Evolutionary conservation across 108 stramenopile species (phyloP).

Genomic region (Cyclotella choctawhatcheeana): DNA sequence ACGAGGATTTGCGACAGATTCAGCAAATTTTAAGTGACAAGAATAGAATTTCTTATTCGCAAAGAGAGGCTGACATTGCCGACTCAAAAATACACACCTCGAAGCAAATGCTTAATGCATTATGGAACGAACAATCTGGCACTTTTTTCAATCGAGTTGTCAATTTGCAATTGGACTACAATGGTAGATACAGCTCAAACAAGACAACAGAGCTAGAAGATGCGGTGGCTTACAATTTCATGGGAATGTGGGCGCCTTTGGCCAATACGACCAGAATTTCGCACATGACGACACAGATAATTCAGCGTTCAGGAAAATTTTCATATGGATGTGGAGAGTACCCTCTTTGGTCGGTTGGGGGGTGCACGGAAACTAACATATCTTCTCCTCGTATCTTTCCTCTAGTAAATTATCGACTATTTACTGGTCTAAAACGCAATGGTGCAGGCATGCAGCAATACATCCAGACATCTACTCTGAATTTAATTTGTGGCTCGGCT

Average conservation of each 20-base stretch:
- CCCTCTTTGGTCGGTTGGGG: slow-evolving; percentile 59
- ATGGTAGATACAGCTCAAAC: slow-evolving; percentile 25
- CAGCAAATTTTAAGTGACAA: slow-evolving; percentile 45
- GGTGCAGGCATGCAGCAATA: slow-evolving; percentile 40
- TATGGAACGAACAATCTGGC: slow-evolving; percentile 44
- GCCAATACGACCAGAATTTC: slow-evolving; percentile 38
- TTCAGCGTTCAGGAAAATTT: slow-evolving; percentile 49
- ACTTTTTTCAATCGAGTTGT: slow-evolving; percentile 44
- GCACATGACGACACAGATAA: slow-evolving; percentile 44
- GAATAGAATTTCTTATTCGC: slow-evolving; percentile 22
- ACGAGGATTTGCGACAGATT: slow-evolving; percentile 48
- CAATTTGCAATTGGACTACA: slow-evolving; percentile 1
- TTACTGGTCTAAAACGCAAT: slow-evolving; percentile 41
- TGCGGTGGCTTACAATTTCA: slow-evolving; percentile 42
- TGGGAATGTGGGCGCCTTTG: slow-evolving; percentile 35
- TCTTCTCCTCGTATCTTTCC: slow-evolving; percentile 26
- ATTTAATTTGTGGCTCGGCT: slow-evolving; percentile 42
- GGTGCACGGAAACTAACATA: neutral
- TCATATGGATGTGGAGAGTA: slow-evolving; percentile 57
- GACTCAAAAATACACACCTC: slow-evolving; percentile 9
- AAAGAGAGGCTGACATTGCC: slow-evolving; percentile 11
- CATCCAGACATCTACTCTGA: slow-evolving; percentile 37
- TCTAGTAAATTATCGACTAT: slow-evolving; percentile 48
- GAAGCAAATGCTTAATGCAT: slow-evolving; percentile 28
- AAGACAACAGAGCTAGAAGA: slow-evolving; percentile 16